Percentiles rank a stretch among this genome's conserved stretches.
These are phyloP conservation scores for Fomitopsis serialis DNA, from an alignment of 768 basidiomycete genomes.

Conservation along the genomic window DNA sequence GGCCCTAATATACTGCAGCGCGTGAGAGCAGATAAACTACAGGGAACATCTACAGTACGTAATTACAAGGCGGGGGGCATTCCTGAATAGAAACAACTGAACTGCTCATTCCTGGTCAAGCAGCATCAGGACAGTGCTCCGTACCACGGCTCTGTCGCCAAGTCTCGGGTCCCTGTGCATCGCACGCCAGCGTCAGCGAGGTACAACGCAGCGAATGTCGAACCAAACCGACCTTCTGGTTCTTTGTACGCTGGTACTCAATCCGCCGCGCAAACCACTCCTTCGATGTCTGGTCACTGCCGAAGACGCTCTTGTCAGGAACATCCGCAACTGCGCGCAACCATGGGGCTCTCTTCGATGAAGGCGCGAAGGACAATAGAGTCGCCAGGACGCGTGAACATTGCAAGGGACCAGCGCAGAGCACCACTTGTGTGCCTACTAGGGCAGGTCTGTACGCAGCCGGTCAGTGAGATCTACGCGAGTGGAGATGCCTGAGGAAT, in stretches of 20 bases:
- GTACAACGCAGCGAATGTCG: too few species aligned
- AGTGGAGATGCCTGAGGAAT: background rate
- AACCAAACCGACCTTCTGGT: conserved; percentile 35
- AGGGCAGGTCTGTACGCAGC: conserved; percentile 41
- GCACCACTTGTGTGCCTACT: conserved; percentile 42
- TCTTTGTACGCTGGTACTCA: conserved; percentile 35
- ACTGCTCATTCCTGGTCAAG: too few species aligned
- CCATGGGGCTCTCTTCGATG: conserved; percentile 42
- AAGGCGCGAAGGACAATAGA: conserved; percentile 45
- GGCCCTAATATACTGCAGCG: too few species aligned
- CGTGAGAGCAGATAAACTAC: too few species aligned
- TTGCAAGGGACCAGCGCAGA: conserved; percentile 65
- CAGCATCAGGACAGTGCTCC: too few species aligned
- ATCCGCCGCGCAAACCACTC: conserved; percentile 39
- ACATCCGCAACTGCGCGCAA: conserved; percentile 35
- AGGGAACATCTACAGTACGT: too few species aligned
- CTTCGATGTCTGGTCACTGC: conserved; percentile 30
- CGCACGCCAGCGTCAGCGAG: too few species aligned
- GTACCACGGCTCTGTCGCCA: too few species aligned
- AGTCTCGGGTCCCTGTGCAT: too few species aligned
- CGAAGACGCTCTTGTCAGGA: conserved; percentile 30
- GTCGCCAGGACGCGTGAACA: conserved; percentile 62
- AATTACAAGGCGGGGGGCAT: too few species aligned
- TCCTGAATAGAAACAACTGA: too few species aligned
- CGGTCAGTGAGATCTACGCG: too few species aligned